A percentile compares a stretch with the other conserved stretches of the same genome.
Evolutionary conservation across 2,329 filamentous ascomycete genomes (phyloP).

Genomic region (Epichloe sibirici): DNA sequence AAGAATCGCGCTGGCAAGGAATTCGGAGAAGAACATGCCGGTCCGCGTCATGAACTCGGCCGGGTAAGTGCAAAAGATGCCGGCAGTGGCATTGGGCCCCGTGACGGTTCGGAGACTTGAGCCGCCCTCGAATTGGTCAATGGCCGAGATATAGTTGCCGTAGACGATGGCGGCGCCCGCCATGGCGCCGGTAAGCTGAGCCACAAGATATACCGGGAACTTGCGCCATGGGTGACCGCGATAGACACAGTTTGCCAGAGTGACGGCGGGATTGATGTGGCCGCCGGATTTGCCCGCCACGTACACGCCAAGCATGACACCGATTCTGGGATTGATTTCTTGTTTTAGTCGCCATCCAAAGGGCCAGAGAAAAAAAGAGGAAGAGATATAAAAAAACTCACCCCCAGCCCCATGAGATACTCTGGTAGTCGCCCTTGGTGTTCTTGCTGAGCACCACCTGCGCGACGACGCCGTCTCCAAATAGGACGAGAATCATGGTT

Average conservation of each 20-base stretch:
- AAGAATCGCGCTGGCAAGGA: constrained; percentile 53
- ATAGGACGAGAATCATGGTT: constrained; percentile 55
- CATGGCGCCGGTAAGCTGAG: constrained; percentile 58
- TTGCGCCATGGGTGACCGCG: constrained; percentile 57
- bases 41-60: constrained; percentile 52
- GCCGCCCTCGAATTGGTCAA: constrained; percentile 51
- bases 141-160: constrained; percentile 51
- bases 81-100: constrained; percentile 48
- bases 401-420: constrained; percentile 39
- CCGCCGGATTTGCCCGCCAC: constrained; percentile 52
- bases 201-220: constrained; percentile 54
- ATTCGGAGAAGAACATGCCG: constrained; percentile 60
- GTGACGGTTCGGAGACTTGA: constrained; percentile 48
- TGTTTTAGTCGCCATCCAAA: neutral
- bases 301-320: constrained; percentile 59
- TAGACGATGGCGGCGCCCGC: constrained; percentile 47
- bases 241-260: constrained; percentile 55
- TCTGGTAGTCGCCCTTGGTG: constrained; percentile 35
- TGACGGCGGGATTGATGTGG: constrained; percentile 61
- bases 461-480: constrained; percentile 59
- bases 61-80: constrained; percentile 64
- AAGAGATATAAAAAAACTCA: constrained; percentile 15
- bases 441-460: constrained; percentile 49
- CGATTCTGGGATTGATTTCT: constrained; percentile 30
- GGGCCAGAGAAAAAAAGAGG: neutral